Conservation (phyloP, 1,284 basidiomycete species). For the Heterobasidion parviporum region DNA sequence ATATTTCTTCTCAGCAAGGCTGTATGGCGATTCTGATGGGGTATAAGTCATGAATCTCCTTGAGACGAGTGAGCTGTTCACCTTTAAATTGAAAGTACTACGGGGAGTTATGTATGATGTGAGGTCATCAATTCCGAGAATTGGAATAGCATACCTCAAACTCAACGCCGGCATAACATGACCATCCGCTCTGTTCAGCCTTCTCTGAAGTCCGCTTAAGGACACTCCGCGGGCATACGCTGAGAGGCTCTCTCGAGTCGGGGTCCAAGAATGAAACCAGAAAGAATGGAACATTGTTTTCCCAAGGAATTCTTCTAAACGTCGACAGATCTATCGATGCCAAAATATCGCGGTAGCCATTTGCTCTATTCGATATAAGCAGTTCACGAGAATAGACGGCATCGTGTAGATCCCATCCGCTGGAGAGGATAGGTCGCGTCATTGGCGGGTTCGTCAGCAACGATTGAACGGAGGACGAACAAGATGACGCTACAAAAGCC, state of each 20-base stretch:
- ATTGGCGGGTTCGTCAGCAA: neutral
- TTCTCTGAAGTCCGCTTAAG: conserved; percentile 53
- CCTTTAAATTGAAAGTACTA: conserved; percentile 95
- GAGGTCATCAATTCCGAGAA: neutral
- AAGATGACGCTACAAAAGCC: conserved; percentile 92
- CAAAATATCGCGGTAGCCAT: conserved; percentile 87
- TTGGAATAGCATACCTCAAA: conserved; percentile 66
- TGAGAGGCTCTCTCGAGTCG: conserved; percentile 66
- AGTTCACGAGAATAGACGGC: conserved; percentile 77
- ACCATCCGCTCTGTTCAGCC: conserved; percentile 41
- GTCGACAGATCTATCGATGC: conserved; percentile 82
- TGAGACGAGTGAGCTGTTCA: conserved; percentile 16
- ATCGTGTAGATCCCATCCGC: conserved; percentile 89
- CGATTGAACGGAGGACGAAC: conserved; percentile 30
- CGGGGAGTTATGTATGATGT: neutral
- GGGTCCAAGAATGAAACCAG: conserved; percentile 86
- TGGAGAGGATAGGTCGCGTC: conserved; percentile 19
- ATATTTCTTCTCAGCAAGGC: conserved; percentile 74
- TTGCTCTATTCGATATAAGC: conserved; percentile 81
- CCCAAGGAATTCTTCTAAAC: conserved; percentile 87
- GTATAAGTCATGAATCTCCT: neutral
- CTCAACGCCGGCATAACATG: conserved; percentile 78
- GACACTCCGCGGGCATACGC: conserved; percentile 82
- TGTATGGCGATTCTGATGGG: conserved; percentile 66
- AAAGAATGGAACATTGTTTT: conserved; percentile 89